Evolutionary conservation across 2,329 filamentous ascomycete species (phyloP).

Genomic region (Ophiostoma tasmaniense): DNA sequence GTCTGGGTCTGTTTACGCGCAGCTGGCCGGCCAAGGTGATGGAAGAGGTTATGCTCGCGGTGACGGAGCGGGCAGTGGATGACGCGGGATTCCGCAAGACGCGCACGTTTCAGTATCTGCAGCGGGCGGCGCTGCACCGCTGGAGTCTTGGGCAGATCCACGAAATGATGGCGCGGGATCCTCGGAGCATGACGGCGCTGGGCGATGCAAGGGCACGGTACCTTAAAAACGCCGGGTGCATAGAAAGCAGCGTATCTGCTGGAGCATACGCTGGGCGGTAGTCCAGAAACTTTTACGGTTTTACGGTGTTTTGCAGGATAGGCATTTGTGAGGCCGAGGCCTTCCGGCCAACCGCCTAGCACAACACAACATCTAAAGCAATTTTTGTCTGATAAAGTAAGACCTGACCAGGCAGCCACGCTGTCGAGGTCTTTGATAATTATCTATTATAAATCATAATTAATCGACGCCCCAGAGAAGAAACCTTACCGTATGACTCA

Average conservation of each 20-base stretch:
- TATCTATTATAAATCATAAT: neutral
- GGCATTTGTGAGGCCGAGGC: too few species aligned
- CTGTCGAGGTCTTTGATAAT: neutral
- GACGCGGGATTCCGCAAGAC: neutral
- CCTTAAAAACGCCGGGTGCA: neutral
- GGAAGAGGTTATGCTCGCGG: neutral
- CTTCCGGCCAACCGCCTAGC: neutral
- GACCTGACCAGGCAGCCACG: neutral
- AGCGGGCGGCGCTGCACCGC: slow-evolving; percentile 1
- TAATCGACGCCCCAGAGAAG: neutral
- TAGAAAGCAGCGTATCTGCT: neutral
- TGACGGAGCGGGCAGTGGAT: neutral
- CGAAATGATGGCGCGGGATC: neutral
- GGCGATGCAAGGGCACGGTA: neutral
- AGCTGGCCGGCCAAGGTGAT: slow-evolving; percentile 14
- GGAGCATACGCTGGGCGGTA: neutral
- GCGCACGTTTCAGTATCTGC: slow-evolving; percentile 8
- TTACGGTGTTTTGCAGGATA: neutral
- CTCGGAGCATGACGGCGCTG: neutral
- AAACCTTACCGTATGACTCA: neutral
- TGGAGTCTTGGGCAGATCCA: neutral
- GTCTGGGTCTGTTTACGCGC: slow-evolving; percentile 15
- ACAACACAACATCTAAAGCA: neutral
- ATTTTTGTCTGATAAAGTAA: too few species aligned
- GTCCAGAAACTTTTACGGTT: neutral